These are phyloP conservation scores for Ganoderma lucidum DNA, from an alignment of 1,284 basidiomycete genomes.

Conservation along the genomic window DNA sequence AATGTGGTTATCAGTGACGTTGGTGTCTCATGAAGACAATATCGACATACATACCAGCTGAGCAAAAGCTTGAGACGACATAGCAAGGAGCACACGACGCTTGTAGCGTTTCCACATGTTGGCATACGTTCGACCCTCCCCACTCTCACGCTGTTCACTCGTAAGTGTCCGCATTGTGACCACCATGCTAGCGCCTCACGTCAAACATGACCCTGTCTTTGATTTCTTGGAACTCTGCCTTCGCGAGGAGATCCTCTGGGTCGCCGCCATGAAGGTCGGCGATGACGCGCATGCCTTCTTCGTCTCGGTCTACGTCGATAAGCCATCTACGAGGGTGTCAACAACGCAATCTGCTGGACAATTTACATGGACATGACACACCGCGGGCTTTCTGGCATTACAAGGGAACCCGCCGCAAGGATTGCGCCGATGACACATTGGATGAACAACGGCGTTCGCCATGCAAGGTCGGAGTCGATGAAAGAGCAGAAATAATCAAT, in stretches of 20 bases:
- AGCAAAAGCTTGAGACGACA: slow-evolving; percentile 97
- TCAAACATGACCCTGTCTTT: slow-evolving; percentile 87
- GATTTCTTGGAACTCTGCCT: slow-evolving; percentile 92
- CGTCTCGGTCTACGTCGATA: slow-evolving; percentile 89
- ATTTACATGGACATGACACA: slow-evolving; percentile 40
- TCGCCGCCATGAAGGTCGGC: slow-evolving; percentile 92
- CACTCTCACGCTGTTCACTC: slow-evolving; percentile 62
- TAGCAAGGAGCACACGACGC: slow-evolving; percentile 92
- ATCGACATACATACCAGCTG: slow-evolving; percentile 76
- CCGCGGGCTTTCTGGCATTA: slow-evolving; percentile 95
- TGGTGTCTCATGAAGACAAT: background rate
- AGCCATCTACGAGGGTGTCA: slow-evolving; percentile 72
- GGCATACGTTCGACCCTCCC: slow-evolving; percentile 85
- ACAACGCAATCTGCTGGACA: background rate
- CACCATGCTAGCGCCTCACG: slow-evolving; percentile 51
- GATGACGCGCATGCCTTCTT: slow-evolving; percentile 88
- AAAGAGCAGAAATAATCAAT: slow-evolving; percentile 95
- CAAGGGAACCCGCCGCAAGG: slow-evolving; percentile 83
- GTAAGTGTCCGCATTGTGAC: background rate
- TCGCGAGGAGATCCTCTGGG: slow-evolving; percentile 75
- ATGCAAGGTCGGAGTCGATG: slow-evolving; percentile 82
- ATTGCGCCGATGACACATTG: slow-evolving; percentile 90
- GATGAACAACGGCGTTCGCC: slow-evolving; percentile 87
- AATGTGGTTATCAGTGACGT: slow-evolving; percentile 21
- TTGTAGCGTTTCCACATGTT: slow-evolving; percentile 92